Evolutionary conservation across 2,329 filamentous ascomycete genomes (phyloP).

Genomic region (Metarhizium sp.): DNA sequence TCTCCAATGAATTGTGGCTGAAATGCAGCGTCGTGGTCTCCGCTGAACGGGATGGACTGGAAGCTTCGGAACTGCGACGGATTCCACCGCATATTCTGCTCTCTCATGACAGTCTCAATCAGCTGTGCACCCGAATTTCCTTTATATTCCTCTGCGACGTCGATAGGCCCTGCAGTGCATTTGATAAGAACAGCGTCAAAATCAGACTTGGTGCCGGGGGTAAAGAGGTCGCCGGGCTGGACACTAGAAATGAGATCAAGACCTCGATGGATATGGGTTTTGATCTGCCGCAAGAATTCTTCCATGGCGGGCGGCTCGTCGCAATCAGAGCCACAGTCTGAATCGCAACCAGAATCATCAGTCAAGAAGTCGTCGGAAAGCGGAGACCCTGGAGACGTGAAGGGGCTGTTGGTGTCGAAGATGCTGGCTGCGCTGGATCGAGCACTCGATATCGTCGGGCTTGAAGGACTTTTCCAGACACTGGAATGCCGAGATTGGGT

Average conservation of each 20-base stretch:
- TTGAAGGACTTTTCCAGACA: constrained; percentile 4
- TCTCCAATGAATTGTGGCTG: no score
- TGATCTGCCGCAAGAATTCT: constrained; percentile 8
- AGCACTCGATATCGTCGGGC: background rate
- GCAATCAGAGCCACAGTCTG: constrained; percentile 9
- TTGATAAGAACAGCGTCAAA: constrained; percentile 14
- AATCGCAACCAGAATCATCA: constrained; percentile 8
- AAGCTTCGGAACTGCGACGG: constrained; percentile 7
- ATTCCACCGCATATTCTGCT: constrained; percentile 14
- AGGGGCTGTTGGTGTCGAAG: constrained; percentile 8
- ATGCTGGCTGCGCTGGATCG: constrained; percentile 8
- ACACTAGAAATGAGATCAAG: constrained; percentile 13
- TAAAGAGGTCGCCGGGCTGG: constrained; percentile 12
- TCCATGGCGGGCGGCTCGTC: no score
- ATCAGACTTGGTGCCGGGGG: constrained; percentile 7
- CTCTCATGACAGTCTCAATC: constrained; percentile 11
- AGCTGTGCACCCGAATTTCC: constrained; percentile 6
- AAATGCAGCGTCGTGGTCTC: no score
- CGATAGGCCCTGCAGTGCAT: constrained; percentile 1
- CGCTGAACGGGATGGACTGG: no score
- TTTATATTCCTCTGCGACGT: background rate
- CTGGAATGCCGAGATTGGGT: background rate
- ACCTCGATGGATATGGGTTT: constrained; percentile 12
- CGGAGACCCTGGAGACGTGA: constrained; percentile 4
- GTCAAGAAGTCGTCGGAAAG: constrained; percentile 7